These are phyloP conservation scores for Peronosclerospora sorghi DNA, from an alignment of 352 stramenopile genomes.

Conservation along the genomic window DNA sequence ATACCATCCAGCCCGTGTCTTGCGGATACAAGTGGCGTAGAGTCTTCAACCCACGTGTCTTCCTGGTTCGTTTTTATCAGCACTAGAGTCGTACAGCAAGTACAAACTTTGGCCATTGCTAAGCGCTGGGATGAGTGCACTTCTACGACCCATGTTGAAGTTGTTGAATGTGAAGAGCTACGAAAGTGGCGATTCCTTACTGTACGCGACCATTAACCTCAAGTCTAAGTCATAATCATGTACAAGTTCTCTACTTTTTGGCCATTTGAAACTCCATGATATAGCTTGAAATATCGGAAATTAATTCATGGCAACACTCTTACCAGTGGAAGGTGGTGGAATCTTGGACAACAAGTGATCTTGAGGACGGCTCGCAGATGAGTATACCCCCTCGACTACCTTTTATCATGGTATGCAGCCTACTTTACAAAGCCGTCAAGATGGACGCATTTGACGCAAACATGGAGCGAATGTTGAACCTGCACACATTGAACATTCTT, in stretches of 20 bases:
- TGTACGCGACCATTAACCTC: slow-evolving; percentile 15
- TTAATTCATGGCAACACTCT: slow-evolving; percentile 34
- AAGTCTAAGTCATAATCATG: slow-evolving; percentile 26
- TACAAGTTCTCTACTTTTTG: no score
- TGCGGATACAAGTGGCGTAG: slow-evolving; percentile 41
- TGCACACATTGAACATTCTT: slow-evolving; percentile 88
- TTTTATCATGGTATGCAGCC: slow-evolving; percentile 87
- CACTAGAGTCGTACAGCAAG: slow-evolving; percentile 11
- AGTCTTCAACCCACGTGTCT: slow-evolving; percentile 52
- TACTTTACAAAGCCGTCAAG: slow-evolving; percentile 89
- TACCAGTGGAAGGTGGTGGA: slow-evolving; percentile 77
- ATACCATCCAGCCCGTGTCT: slow-evolving; percentile 25
- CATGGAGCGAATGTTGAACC: slow-evolving; percentile 87
- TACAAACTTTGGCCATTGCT: slow-evolving; percentile 7
- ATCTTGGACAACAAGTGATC: slow-evolving; percentile 88
- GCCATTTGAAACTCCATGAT: slow-evolving; percentile 10
- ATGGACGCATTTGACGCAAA: slow-evolving; percentile 86
- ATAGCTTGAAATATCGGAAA: slow-evolving; percentile 17
- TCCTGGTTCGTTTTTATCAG: slow-evolving; percentile 12
- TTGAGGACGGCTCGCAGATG: slow-evolving; percentile 75
- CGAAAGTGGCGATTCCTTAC: slow-evolving; percentile 7
- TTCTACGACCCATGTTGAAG: no score
- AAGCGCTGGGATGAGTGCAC: no score
- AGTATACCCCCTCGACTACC: slow-evolving; percentile 90
- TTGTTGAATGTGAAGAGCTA: neutral